A percentile compares a stretch with the other conserved stretches of the same genome.
Evolutionary conservation across 352 stramenopile species (phyloP).

Genomic region (Phytophthora uliginosa): DNA sequence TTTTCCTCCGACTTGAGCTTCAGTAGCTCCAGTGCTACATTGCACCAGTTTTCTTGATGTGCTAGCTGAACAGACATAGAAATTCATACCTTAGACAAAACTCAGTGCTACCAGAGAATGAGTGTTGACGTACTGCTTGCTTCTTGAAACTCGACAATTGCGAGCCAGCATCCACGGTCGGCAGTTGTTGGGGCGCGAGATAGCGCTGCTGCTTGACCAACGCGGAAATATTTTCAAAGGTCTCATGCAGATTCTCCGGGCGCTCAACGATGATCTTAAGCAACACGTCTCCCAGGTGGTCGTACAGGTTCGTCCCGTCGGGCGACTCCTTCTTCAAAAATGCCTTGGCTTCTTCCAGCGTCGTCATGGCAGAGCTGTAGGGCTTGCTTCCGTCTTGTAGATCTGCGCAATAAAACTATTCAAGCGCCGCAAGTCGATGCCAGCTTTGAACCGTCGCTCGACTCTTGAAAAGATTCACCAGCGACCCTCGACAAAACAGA

Average conservation of each 20-base stretch:
- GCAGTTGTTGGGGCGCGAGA: slow-evolving; percentile 41
- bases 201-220: slow-evolving; percentile 88
- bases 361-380: slow-evolving; percentile 52
- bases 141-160: slow-evolving; percentile 55
- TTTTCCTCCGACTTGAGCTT: slow-evolving; percentile 65
- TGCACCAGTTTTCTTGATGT: slow-evolving; percentile 73
- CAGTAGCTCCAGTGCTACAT: slow-evolving; percentile 66
- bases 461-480: slow-evolving; percentile 29
- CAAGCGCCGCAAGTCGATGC: slow-evolving; percentile 6
- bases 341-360: slow-evolving; percentile 90
- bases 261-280: slow-evolving; percentile 90
- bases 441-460: slow-evolving; percentile 30
- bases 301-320: slow-evolving; percentile 88
- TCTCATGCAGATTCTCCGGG: slow-evolving; percentile 85
- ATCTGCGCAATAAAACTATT: slow-evolving; percentile 15
- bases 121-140: slow-evolving; percentile 54
- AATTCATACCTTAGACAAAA: neutral
- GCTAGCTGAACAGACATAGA: slow-evolving; percentile 45
- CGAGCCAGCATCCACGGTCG: slow-evolving; percentile 31
- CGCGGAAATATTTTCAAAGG: slow-evolving; percentile 91
- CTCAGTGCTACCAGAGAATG: neutral
- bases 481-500: slow-evolving; percentile 21
- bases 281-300: slow-evolving; percentile 87
- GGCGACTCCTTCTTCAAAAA: slow-evolving; percentile 86
- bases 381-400: slow-evolving; percentile 2